Conservation (phyloP, 1,284 basidiomycete species). For the Tausonia pullulans region DNA sequence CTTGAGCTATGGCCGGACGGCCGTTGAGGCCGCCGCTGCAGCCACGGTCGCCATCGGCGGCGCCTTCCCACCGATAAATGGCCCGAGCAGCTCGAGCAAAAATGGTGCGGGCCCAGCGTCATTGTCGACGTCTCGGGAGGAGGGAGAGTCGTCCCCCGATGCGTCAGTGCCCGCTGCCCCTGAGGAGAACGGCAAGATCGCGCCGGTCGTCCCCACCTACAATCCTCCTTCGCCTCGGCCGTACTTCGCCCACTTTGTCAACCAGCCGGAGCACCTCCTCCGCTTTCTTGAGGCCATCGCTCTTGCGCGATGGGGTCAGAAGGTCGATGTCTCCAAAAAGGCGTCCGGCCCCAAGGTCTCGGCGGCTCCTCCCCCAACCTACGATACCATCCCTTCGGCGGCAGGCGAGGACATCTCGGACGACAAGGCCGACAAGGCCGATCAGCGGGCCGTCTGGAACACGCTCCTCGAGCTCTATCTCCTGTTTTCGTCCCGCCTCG, state of each 20-base stretch:
- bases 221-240: conserved; percentile 67
- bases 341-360: conserved; percentile 16
- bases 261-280: conserved; percentile 71
- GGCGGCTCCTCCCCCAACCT: conserved; percentile 17
- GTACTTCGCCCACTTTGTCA: conserved; percentile 91
- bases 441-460: conserved; percentile 89
- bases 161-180: not conserved
- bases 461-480: conserved; percentile 91
- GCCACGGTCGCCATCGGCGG: conserved; percentile 1
- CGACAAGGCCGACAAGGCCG: conserved; percentile 45
- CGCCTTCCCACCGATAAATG: not conserved
- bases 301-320: conserved; percentile 65
- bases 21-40: conserved; percentile 9
- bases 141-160: too few relatives aligned
- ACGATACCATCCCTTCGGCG: conserved; percentile 1
- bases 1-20: not conserved
- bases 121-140: not conserved
- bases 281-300: conserved; percentile 84
- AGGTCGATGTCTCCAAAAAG: conserved; percentile 39
- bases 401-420: conserved; percentile 31
- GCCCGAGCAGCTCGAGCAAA: not conserved
- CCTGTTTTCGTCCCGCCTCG: conserved; percentile 35
- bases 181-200: not conserved
- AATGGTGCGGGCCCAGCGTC: not conserved
- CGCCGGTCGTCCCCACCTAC: conserved; percentile 22